Evolutionary conservation across 2,329 filamentous ascomycete species (phyloP).

Genomic region (Aureobasidium musti): DNA sequence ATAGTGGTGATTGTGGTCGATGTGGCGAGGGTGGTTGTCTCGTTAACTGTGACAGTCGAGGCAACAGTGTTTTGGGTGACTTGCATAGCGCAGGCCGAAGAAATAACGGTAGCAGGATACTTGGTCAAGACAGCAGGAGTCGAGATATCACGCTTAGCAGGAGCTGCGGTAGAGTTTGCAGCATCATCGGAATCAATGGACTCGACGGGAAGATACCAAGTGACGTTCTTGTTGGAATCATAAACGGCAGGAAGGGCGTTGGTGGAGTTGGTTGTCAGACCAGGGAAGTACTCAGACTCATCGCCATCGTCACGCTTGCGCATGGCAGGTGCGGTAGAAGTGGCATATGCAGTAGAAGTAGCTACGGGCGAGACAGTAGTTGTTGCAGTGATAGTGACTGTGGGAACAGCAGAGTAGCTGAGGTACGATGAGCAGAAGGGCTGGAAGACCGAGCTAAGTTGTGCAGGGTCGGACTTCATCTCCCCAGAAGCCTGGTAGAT

Average conservation of each 20-base stretch:
- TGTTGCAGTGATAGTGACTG: neutral
- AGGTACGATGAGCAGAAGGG: slow-evolving; percentile 32
- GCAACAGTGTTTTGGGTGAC: neutral
- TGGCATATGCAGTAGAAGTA: slow-evolving; percentile 5
- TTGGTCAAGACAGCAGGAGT: slow-evolving; percentile 29
- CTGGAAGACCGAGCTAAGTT: slow-evolving; percentile 28
- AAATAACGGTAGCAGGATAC: slow-evolving; percentile 30
- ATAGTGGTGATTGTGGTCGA: slow-evolving; percentile 12
- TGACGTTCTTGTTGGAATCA: slow-evolving; percentile 16
- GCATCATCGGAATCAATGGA: neutral
- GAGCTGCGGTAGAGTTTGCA: neutral
- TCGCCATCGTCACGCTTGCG: slow-evolving; percentile 13
- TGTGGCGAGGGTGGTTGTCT: neutral
- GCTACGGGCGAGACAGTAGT: neutral
- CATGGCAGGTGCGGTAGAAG: slow-evolving; percentile 12
- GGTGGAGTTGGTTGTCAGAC: slow-evolving; percentile 16
- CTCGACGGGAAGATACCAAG: slow-evolving; percentile 17
- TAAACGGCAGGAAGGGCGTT: slow-evolving; percentile 8
- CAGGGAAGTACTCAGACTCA: slow-evolving; percentile 9
- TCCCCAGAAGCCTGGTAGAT: slow-evolving; percentile 32
- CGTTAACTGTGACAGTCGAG: slow-evolving; percentile 8
- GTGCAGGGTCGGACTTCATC: slow-evolving; percentile 25
- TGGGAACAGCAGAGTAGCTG: slow-evolving; percentile 1
- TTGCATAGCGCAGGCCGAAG: slow-evolving; percentile 29
- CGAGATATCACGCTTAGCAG: slow-evolving; percentile 17